A percentile compares a stretch with the other conserved stretches of the same genome.
Evolutionary conservation across 1,284 basidiomycete genomes (phyloP).

Genomic region (Amylostereum chailletii): DNA sequence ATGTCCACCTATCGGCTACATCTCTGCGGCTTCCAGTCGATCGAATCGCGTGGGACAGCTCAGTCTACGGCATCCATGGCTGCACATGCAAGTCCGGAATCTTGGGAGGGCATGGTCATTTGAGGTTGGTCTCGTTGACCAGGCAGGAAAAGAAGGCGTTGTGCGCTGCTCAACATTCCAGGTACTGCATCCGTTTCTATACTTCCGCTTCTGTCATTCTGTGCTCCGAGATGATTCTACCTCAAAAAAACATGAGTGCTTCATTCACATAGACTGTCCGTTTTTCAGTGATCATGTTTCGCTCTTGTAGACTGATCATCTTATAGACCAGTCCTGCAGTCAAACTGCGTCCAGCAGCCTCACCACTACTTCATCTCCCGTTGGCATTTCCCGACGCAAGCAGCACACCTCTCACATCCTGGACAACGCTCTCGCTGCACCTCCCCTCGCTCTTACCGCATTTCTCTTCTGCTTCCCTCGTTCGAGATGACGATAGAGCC

Average conservation of each 20-base stretch:
- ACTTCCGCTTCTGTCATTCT: constrained; percentile 4
- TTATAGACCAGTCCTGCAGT: constrained; percentile 50
- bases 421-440: constrained; percentile 61
- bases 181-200: constrained; percentile 33
- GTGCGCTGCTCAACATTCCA: constrained; percentile 77
- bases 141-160: constrained; percentile 45
- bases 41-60: constrained; percentile 26
- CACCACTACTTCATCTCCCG: constrained; percentile 63
- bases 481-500: constrained; percentile 17
- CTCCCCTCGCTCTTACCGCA: constrained; percentile 53
- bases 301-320: constrained; percentile 6
- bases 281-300: constrained; percentile 4
- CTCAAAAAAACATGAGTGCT: constrained; percentile 2
- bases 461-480: constrained; percentile 44
- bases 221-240: background rate
- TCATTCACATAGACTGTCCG: constrained; percentile 6
- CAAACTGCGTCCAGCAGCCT: constrained; percentile 23
- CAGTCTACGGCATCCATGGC: constrained; percentile 65
- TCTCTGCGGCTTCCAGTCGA: background rate
- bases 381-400: constrained; percentile 52
- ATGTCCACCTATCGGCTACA: constrained; percentile 34
- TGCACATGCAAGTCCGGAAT: constrained; percentile 68
- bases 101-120: constrained; percentile 65
- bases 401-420: constrained; percentile 54
- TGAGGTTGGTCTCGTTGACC: constrained; percentile 71